Evolutionary conservation across 768 basidiomycete genomes (phyloP).

Genomic region (Collybiopsis confluens): DNA sequence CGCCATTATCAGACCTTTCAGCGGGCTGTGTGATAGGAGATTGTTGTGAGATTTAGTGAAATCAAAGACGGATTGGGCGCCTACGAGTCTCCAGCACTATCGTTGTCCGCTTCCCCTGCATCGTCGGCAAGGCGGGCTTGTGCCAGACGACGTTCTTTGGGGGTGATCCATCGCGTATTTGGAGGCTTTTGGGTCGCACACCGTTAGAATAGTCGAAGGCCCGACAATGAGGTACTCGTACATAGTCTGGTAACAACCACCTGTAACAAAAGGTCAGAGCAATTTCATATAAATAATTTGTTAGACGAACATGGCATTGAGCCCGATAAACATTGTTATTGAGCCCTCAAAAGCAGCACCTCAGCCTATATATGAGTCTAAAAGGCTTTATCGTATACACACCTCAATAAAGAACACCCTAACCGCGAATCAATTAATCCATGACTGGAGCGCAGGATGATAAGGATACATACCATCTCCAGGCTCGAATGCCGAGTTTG

Average conservation of each 20-base stretch:
- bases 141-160: slow-evolving; percentile 50
- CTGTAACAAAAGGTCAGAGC: slow-evolving; percentile 22
- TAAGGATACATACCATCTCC: slow-evolving; percentile 54
- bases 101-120: slow-evolving; percentile 62
- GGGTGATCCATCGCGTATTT: slow-evolving; percentile 58
- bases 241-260: slow-evolving; percentile 57
- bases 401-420: slow-evolving; percentile 76
- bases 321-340: slow-evolving; percentile 56
- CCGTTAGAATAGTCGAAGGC: not conserved
- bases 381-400: slow-evolving; percentile 15
- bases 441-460: not conserved
- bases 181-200: slow-evolving; percentile 36
- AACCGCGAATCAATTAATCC: not conserved
- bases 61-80: slow-evolving; percentile 17
- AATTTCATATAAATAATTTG: too few species aligned
- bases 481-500: slow-evolving; percentile 58
- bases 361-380: not conserved
- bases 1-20: slow-evolving; percentile 51
- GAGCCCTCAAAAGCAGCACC: slow-evolving; percentile 40
- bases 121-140: slow-evolving; percentile 66
- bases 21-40: slow-evolving; percentile 28
- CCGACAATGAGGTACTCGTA: slow-evolving; percentile 20
- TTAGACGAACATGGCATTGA: slow-evolving; percentile 42
- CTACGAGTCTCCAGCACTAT: slow-evolving; percentile 54
- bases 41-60: not conserved